Conservation (phyloP, 805 yeast species). For the Candida sanyiensis region DNA sequence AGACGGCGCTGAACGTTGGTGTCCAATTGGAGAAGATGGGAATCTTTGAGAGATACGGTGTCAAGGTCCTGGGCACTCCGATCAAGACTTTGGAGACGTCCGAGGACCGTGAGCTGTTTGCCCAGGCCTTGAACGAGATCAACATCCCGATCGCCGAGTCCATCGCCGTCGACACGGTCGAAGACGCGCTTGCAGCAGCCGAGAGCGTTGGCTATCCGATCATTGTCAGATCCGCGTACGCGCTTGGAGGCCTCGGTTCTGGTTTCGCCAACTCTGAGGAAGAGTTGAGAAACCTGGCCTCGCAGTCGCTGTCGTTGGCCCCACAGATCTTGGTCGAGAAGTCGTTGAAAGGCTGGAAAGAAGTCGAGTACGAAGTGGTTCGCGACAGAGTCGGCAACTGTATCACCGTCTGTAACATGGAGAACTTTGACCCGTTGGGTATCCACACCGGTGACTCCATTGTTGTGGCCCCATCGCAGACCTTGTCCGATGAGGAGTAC, state of each 20-base stretch:
- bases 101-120: constrained; percentile 95
- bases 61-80: constrained; percentile 96
- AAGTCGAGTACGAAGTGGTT: constrained; percentile 97
- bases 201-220: constrained; percentile 86
- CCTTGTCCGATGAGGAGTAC: constrained; percentile 93
- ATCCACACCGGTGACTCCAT: constrained; percentile 98
- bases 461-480: constrained; percentile 98
- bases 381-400: constrained; percentile 95
- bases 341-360: constrained; percentile 98
- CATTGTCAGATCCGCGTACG: constrained; percentile 95
- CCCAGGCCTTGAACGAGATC: constrained; percentile 91
- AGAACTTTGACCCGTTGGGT: constrained; percentile 96
- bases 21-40: constrained; percentile 94
- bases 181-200: constrained; percentile 91
- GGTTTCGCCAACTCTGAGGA: constrained; percentile 85
- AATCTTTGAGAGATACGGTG: constrained; percentile 80
- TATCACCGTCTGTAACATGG: constrained; percentile 99
- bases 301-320: constrained; percentile 82
- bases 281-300: constrained; percentile 81
- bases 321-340: constrained; percentile 96
- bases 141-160: constrained; percentile 96
- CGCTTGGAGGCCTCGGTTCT: constrained; percentile 96
- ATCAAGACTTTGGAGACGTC: constrained; percentile 92
- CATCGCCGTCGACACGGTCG: constrained; percentile 88
- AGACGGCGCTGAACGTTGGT: constrained; percentile 95